A percentile compares a stretch with the other conserved stretches of the same genome.
Evolutionary conservation across 805 yeast genomes (phyloP).

Genomic region (Yarrowia sp.): DNA sequence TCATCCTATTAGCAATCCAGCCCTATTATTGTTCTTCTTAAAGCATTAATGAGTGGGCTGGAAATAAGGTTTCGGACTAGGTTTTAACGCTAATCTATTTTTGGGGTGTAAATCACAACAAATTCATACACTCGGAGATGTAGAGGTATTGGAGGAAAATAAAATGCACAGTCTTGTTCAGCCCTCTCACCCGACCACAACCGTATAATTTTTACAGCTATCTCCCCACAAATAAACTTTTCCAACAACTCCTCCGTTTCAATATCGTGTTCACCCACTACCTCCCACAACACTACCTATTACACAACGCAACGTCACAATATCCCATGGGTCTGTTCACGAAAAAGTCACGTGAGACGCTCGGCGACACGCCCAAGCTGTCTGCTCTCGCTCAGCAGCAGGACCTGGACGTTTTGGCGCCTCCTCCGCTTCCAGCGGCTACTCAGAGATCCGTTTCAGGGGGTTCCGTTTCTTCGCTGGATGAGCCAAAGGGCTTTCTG

Average conservation of each 20-base stretch:
- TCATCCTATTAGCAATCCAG: too few relatives aligned
- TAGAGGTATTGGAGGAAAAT: background rate
- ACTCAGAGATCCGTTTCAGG: background rate
- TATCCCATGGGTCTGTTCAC: slow-evolving; percentile 18
- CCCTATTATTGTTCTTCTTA: background rate
- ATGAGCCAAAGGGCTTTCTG: slow-evolving; percentile 19
- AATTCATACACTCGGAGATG: background rate
- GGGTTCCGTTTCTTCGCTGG: slow-evolving; percentile 1
- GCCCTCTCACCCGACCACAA: background rate
- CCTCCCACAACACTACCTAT: background rate
- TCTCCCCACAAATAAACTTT: background rate
- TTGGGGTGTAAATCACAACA: slow-evolving; percentile 1
- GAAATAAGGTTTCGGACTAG: background rate
- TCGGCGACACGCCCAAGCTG: slow-evolving; percentile 8
- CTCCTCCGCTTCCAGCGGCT: slow-evolving; percentile 18
- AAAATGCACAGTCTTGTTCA: background rate
- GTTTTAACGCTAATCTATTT: slow-evolving; percentile 2
- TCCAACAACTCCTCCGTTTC: background rate
- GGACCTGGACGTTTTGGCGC: background rate
- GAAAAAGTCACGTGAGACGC: slow-evolving; percentile 11
- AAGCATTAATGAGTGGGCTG: background rate
- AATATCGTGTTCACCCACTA: background rate
- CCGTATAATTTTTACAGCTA: background rate
- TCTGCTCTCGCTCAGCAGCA: slow-evolving; percentile 1
- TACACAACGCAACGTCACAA: too few relatives aligned